These are phyloP conservation scores for Metarhizium sp. DNA, from an alignment of 2,329 filamentous ascomycete genomes.

Conservation along the genomic window DNA sequence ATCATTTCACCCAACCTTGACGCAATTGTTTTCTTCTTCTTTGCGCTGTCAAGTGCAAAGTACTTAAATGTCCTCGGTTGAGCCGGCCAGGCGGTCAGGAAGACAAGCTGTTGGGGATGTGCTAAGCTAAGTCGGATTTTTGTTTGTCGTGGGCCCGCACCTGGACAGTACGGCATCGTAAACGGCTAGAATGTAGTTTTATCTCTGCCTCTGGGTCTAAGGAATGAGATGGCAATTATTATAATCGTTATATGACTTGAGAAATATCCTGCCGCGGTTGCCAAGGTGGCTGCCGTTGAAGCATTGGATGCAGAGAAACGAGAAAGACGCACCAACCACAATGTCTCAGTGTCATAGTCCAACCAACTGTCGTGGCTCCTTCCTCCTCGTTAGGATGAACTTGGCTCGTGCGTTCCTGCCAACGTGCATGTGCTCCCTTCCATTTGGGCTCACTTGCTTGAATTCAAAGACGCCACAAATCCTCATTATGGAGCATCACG, in stretches of 20 bases:
- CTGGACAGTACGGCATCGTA: too few relatives aligned
- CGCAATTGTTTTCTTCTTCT: background rate
- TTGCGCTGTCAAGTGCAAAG: background rate
- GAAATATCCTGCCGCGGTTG: too few relatives aligned
- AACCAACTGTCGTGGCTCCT: background rate
- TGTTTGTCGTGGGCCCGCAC: too few relatives aligned
- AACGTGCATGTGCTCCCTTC: background rate
- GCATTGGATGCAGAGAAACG: background rate
- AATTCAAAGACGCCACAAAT: background rate
- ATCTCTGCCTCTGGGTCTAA: too few relatives aligned
- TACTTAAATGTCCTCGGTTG: background rate
- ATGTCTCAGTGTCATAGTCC: conserved; percentile 2
- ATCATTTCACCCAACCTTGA: background rate
- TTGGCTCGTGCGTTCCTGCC: conserved; percentile 5
- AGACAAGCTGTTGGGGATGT: too few relatives aligned
- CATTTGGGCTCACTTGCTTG: background rate
- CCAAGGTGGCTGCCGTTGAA: background rate
- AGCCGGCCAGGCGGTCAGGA: background rate
- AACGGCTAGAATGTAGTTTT: too few relatives aligned
- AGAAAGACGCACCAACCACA: background rate
- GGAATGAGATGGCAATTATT: too few relatives aligned
- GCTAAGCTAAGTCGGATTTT: too few relatives aligned
- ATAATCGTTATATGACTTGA: too few relatives aligned
- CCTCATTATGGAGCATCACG: background rate
- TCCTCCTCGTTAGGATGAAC: conserved; percentile 2